Evolutionary conservation across 345 rosid species (phyloP), one percentile per base, ranked within the genome.

Genomic region (Gossypioides kirkii): DNA sequence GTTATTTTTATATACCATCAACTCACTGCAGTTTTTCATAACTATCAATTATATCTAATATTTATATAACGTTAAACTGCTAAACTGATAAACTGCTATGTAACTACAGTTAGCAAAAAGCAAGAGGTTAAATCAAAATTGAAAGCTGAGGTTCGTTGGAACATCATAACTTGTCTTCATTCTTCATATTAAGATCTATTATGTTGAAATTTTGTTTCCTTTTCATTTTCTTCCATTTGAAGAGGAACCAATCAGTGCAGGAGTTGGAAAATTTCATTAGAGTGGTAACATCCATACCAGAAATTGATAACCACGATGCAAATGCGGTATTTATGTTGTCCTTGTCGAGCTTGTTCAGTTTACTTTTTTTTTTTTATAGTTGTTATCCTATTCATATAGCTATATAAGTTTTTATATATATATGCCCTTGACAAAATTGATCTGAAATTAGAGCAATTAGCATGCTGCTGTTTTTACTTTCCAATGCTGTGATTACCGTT

Each of bases 291-390:
- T 84, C 98, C 69, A 89, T 92, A 73, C 97, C 97, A 28, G 85
- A 87, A 82, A 91, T 95, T 10, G 81, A 88, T 74, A 88, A 79
- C 59, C 99, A 92, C 78, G 98, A 95, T 73, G 98, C 99, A 61
- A 83, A 87, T 77, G 23, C 84, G 88, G 98, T 90, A 85, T 80
- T 67, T 52, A 32, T 22, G 8, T 58, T 66, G 56, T 13, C 7
- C 49, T 18, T 53, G 11, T 22, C 36, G 38, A 3, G 14, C 32
- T 18, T 38, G 4, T 55, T 70, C 11, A 36, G 3, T 25, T 67
- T 45, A 2, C 13, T 56, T 25, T 46, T n/a, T 18, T 61, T 41
- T 3, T n/a, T 18, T 18, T 36, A 12, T 16, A 10, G 14, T 49
- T 49, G 17, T 49, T 49, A 8, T 43, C 47, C 47, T 8, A 8